Evolutionary conservation across 257 asterid genomes (phyloP).

Genomic region (Scutellaria baicalensis): DNA sequence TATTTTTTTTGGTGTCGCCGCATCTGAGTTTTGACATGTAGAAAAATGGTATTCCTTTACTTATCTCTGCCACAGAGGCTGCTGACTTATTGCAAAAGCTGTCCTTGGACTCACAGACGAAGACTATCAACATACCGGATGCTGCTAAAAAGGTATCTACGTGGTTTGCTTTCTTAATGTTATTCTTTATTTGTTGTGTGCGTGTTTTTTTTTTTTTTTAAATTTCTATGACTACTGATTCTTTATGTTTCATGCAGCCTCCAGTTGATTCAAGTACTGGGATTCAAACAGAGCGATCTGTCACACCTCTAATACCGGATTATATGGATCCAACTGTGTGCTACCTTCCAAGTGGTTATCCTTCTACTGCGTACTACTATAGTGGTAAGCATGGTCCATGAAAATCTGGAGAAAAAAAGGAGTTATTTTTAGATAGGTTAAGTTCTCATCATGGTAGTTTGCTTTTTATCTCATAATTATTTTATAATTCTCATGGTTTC

Average conservation of each 20-base stretch:
- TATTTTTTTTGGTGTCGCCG: background rate
- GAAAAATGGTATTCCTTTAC: conserved; percentile 32
- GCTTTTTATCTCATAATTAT: background rate
- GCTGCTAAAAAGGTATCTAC: conserved; percentile 38
- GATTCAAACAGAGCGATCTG: conserved; percentile 32
- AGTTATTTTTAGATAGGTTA: background rate
- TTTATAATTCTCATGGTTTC: background rate
- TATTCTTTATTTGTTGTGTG: too few species aligned
- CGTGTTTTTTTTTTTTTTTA: background rate
- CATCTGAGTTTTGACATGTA: background rate
- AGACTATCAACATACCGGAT: conserved; percentile 36
- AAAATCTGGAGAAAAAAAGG: background rate
- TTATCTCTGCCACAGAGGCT: conserved; percentile 32
- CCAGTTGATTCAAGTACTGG: conserved; percentile 36
- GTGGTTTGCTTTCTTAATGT: background rate
- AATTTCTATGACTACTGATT: background rate
- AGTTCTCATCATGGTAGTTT: background rate
- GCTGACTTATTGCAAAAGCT: conserved; percentile 57
- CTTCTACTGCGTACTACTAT: conserved; percentile 34
- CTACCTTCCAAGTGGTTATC: conserved; percentile 42
- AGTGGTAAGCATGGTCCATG: conserved; percentile 7
- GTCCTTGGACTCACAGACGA: conserved; percentile 48
- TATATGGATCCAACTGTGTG: conserved; percentile 41
- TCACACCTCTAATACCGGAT: conserved; percentile 41
- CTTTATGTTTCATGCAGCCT: conserved; percentile 21